Percentiles rank a stretch among this genome's conserved stretches.
These are phyloP conservation scores for Theileria annulata DNA, from an alignment of 169 alveolate genomes.

Conservation along the genomic window DNA sequence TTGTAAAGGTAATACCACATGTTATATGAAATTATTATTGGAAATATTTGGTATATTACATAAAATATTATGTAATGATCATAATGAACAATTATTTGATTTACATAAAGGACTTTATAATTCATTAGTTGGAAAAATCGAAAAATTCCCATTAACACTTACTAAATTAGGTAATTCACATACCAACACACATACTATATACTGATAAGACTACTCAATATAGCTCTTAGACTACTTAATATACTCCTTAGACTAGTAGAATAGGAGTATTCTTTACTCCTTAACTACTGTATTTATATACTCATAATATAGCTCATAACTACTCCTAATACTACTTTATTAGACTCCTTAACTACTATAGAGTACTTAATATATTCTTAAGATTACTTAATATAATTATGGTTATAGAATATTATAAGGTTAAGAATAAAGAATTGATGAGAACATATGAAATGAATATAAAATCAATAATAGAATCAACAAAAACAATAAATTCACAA, in stretches of 20 bases:
- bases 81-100: not conserved
- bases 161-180: not conserved
- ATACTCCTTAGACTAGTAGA: no score
- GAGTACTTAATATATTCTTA: no score
- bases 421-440: not conserved
- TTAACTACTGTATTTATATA: not conserved
- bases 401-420: not conserved
- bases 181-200: no score
- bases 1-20: not conserved
- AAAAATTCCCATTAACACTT: slow-evolving; percentile 1
- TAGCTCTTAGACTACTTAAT: no score
- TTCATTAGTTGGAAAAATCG: slow-evolving; percentile 13
- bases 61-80: slow-evolving; percentile 9
- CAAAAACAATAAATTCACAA: not conserved
- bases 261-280: no score
- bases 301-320: no score
- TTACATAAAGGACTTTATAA: slow-evolving; percentile 11
- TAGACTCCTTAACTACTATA: no score
- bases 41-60: slow-evolving; percentile 37
- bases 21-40: slow-evolving; percentile 14
- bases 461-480: not conserved
- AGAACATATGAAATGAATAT: not conserved
- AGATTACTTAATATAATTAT: no score
- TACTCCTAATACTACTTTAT: no score
- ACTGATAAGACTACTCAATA: not conserved